Percentiles rank a stretch among this genome's conserved stretches.
phyloP scores from a whole-genome alignment of 257 asterid genomes.

The Avicennia marina region DNA sequence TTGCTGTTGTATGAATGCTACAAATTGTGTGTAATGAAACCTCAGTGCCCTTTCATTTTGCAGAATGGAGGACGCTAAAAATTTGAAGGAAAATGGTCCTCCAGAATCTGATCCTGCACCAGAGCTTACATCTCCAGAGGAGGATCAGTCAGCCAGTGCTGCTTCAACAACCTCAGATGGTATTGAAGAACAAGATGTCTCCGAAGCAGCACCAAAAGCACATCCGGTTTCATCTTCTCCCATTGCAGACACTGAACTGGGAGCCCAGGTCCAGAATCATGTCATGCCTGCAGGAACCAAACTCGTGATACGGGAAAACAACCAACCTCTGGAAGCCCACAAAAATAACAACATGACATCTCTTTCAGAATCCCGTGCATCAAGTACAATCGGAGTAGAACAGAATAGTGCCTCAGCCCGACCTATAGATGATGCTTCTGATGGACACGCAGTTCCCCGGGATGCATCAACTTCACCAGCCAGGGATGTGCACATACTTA shows the following conservation, averaged over 20 bases:
- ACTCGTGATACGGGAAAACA: slow-evolving; percentile 8
- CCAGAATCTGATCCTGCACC: slow-evolving; percentile 33
- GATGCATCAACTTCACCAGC: not conserved
- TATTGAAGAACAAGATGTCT: slow-evolving; percentile 17
- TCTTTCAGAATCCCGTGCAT: slow-evolving; percentile 12
- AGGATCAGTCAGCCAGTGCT: slow-evolving; percentile 23
- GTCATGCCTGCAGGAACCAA: slow-evolving; percentile 17
- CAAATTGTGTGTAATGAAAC: not conserved
- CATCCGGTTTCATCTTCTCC: slow-evolving; percentile 16
- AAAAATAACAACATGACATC: not conserved
- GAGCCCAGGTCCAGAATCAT: slow-evolving; percentile 12
- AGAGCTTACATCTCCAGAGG: slow-evolving; percentile 19
- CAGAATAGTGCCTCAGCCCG: slow-evolving; percentile 13
- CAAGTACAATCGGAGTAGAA: slow-evolving; percentile 22
- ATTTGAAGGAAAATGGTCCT: slow-evolving; percentile 30
- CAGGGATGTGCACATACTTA: not conserved
- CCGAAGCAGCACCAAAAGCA: slow-evolving; percentile 1
- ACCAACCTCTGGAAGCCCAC: slow-evolving; percentile 10
- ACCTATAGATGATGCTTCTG: slow-evolving; percentile 16
- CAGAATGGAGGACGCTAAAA: slow-evolving; percentile 56
- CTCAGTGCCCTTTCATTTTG: not conserved
- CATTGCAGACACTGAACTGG: slow-evolving; percentile 9
- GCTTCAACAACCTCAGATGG: slow-evolving; percentile 20
- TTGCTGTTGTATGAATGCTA: not conserved
- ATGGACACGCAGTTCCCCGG: slow-evolving; percentile 25